Evolutionary conservation across 148 eudicot species (phyloP).

Genomic region (Tetragonia tetragonoides): DNA sequence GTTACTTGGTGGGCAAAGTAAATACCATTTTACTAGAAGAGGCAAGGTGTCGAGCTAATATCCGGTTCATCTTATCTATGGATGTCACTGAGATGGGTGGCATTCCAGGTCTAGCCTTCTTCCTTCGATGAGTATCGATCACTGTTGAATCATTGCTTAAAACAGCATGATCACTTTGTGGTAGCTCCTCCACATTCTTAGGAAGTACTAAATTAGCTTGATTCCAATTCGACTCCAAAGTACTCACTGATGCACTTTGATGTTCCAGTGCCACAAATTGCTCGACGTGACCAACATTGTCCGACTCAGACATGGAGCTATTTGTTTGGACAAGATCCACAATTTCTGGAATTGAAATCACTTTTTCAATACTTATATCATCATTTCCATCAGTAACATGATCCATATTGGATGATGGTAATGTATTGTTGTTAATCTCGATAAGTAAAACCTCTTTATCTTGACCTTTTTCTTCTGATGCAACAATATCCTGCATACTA

Average conservation of each 20-base stretch:
- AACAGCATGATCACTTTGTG: slow-evolving; percentile 22
- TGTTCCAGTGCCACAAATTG: slow-evolving; percentile 23
- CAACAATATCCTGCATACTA: neutral
- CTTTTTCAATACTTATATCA: slow-evolving; percentile 27
- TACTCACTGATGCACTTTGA: slow-evolving; percentile 19
- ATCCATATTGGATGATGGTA: neutral
- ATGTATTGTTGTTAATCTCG: neutral
- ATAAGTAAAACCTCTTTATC: slow-evolving; percentile 22
- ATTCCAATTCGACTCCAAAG: slow-evolving; percentile 20
- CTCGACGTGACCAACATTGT: slow-evolving; percentile 9
- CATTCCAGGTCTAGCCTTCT: slow-evolving; percentile 57
- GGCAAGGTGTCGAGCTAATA: slow-evolving; percentile 59
- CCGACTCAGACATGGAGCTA: slow-evolving; percentile 11
- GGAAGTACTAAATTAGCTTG: slow-evolving; percentile 5
- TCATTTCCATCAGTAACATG: neutral
- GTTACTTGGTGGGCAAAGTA: slow-evolving; percentile 4
- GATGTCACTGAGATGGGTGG: slow-evolving; percentile 66
- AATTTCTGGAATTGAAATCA: slow-evolving; percentile 9
- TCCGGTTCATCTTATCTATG: slow-evolving; percentile 55
- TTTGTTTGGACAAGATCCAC: slow-evolving; percentile 10
- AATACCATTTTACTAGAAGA: slow-evolving; percentile 76
- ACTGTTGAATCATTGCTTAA: slow-evolving; percentile 22
- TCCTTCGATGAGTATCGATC: slow-evolving; percentile 31
- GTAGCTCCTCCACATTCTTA: slow-evolving; percentile 19
- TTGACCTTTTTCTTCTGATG: slow-evolving; percentile 20